Evolutionary conservation across 2,329 filamentous ascomycete species (phyloP), one percentile per base, ranked within the genome.

Genomic region (Trichoderma pleuroti): DNA sequence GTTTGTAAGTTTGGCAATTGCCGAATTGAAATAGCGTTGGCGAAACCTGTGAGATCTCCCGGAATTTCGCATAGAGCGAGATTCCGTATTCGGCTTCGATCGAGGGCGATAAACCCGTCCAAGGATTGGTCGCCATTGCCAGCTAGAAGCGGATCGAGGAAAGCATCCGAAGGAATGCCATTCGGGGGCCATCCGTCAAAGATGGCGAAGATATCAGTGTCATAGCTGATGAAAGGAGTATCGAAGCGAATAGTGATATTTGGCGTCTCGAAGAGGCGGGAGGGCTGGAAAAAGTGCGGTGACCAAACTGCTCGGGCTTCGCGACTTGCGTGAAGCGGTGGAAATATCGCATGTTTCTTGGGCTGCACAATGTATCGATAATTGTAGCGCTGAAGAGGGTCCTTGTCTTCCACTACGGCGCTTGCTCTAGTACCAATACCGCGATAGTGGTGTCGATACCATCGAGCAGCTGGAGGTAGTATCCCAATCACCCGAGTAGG

Each of bases 361-460:
- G 64, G 64, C 34, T 67, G 64, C 34, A 67, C 64, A 11, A 67
- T 67, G 9, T 67, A 67, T 42, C 52, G 64, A 57, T 67, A 67
- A 24, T 67, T 52, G 26, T 57, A 57, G 10, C 34, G 34, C 16
- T 42, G 64, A 18, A 32, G 46, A 54, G 46, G 32, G 30, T 14
- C 26, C 9, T 30, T 52, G 11, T 42, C 52, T 8, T 57, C 52
- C 10, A 34, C 52, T 9, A 28, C n/a, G 6, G 18, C 30, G 34
- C 52, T 30, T 59, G 64, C 52, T 67, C 64, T 42, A 46, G 49
- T 30, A 12, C 64, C 64, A 30, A 57, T 57, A 24, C 24, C 34
- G 11, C 64, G 52, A 57, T 32, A 67, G 34, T 67, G 28, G 12
- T 67, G 64, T 42, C 64, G 52, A 67, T 67, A 67, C 64, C 64